Evolutionary conservation across 345 rosid genomes (phyloP).

Genomic region (Atalantia buxifolia): DNA sequence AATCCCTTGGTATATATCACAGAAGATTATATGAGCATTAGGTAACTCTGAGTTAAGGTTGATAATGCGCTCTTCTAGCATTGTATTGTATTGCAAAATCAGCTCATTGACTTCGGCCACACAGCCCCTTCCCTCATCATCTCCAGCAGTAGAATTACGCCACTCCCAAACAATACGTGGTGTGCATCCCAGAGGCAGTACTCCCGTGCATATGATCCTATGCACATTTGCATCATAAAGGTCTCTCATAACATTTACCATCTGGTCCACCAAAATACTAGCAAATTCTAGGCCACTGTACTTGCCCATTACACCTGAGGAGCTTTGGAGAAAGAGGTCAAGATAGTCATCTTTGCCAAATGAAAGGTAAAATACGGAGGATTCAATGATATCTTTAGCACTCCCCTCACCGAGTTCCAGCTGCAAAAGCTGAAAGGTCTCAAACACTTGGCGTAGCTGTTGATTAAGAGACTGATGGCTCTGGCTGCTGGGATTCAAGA

Average conservation of each 20-base stretch:
- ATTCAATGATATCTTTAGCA: constrained; percentile 29
- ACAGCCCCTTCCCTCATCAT: constrained; percentile 24
- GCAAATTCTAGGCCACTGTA: constrained; percentile 48
- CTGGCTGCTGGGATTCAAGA: constrained; percentile 36
- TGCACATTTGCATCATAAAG: constrained; percentile 46
- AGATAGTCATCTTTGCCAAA: constrained; percentile 67
- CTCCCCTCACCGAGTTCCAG: constrained; percentile 35
- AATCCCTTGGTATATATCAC: constrained; percentile 47
- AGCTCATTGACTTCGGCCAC: constrained; percentile 47
- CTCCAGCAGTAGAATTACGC: constrained; percentile 19
- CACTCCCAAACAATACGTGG: constrained; percentile 43
- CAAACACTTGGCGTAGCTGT: constrained; percentile 59
- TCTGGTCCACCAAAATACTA: constrained; percentile 45
- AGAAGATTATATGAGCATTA: constrained; percentile 44
- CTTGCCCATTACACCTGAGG: constrained; percentile 36
- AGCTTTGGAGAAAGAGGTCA: constrained; percentile 44
- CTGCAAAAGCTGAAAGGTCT: constrained; percentile 54
- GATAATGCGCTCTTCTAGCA: constrained; percentile 33
- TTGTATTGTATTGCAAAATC: constrained; percentile 43
- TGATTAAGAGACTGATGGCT: constrained; percentile 58
- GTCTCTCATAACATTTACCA: constrained; percentile 41
- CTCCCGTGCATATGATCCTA: constrained; percentile 45
- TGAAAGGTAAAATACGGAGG: constrained; percentile 60
- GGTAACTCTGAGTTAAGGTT: constrained; percentile 38
- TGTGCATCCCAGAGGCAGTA: constrained; percentile 62